A percentile compares a stretch with the other conserved stretches of the same genome.
Evolutionary conservation across 106 monocot genomes (phyloP).

Genomic region (Amphibolis antarctica): DNA sequence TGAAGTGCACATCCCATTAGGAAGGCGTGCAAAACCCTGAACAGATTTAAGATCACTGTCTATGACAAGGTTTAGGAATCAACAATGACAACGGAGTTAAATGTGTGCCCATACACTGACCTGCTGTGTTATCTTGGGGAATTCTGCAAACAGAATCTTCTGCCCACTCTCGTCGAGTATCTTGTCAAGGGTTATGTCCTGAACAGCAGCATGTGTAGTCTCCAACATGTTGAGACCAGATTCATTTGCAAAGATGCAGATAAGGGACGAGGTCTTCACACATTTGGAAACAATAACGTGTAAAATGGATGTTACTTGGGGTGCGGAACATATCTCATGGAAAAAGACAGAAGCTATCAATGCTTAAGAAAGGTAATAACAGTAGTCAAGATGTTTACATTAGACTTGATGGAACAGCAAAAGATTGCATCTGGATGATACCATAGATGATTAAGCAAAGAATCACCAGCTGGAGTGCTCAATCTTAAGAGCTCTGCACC

Average conservation of each 20-base stretch:
- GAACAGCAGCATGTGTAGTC: conserved; percentile 20
- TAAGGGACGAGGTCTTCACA: conserved; percentile 11
- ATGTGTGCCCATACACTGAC: conserved; percentile 10
- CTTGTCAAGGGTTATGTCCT: conserved; percentile 20
- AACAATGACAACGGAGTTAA: background rate
- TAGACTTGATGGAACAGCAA: conserved; percentile 77
- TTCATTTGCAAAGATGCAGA: conserved; percentile 22
- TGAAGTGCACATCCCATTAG: conserved; percentile 63
- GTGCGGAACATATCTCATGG: background rate
- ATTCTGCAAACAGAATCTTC: conserved; percentile 53
- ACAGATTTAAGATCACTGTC: background rate
- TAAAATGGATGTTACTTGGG: background rate
- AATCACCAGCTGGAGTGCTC: conserved; percentile 35
- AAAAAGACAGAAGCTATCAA: background rate
- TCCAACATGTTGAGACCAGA: conserved; percentile 75
- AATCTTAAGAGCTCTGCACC: conserved; percentile 56
- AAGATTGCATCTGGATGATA: conserved; percentile 79
- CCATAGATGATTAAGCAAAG: conserved; percentile 69
- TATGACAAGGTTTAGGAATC: too few species aligned
- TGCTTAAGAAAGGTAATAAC: background rate
- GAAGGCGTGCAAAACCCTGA: conserved; percentile 66
- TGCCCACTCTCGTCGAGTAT: conserved; percentile 37
- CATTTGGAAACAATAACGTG: background rate
- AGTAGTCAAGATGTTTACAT: background rate
- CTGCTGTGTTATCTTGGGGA: conserved; percentile 86